Evolutionary conservation across 352 stramenopile species (phyloP).

Genomic region (Pelagophyceae sp.): DNA sequence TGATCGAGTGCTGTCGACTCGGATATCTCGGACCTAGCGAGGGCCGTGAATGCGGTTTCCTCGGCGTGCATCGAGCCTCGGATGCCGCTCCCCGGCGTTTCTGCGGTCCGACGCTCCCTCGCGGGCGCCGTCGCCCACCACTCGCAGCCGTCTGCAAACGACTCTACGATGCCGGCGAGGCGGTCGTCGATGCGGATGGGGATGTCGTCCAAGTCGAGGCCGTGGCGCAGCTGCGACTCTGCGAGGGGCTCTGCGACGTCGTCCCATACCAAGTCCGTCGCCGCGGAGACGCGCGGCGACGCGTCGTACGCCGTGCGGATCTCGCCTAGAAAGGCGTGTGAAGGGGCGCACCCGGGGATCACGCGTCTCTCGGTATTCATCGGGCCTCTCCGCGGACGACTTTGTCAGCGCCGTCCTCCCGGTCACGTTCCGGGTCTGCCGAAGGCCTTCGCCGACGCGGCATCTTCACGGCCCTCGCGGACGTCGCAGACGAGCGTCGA

Average conservation of each 20-base stretch:
- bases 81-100: too few relatives aligned
- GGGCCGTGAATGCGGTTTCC: too few relatives aligned
- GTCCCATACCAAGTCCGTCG: not conserved
- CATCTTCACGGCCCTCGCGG: not conserved
- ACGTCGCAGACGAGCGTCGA: not conserved
- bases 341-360: too few relatives aligned
- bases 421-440: too few relatives aligned
- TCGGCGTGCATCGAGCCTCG: too few relatives aligned
- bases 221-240: not conserved
- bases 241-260: not conserved
- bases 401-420: too few relatives aligned
- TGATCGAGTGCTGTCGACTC: conserved; percentile 15
- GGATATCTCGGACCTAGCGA: not conserved
- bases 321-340: too few relatives aligned
- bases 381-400: too few relatives aligned
- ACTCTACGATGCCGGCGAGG: conserved; percentile 1
- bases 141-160: not conserved
- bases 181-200: conserved; percentile 3
- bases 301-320: not conserved
- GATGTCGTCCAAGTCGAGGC: conserved; percentile 7
- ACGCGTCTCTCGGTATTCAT: too few relatives aligned
- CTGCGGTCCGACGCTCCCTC: too few relatives aligned
- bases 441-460: too few relatives aligned
- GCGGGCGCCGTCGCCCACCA: too few relatives aligned
- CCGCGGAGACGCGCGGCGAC: not conserved